phyloP scores from a whole-genome alignment of 257 asterid genomes.

The Verbena officinalis region DNA sequence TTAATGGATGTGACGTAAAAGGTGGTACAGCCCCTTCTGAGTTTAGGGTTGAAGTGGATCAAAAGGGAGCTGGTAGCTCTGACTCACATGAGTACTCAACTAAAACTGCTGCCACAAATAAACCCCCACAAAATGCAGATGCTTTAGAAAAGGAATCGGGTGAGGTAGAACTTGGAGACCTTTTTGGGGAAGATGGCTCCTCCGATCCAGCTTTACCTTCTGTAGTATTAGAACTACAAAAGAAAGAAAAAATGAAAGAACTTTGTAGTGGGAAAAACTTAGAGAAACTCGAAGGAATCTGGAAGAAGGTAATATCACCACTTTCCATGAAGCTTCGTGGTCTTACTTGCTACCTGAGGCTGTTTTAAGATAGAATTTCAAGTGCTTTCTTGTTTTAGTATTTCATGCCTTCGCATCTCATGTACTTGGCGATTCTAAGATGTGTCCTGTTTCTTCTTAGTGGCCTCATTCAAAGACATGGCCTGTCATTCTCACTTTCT shows the following conservation, averaged over 20 bases:
- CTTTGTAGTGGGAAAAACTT: conserved; percentile 63
- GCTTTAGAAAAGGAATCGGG: conserved; percentile 53
- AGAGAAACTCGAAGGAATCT: conserved; percentile 86
- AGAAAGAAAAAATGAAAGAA: conserved; percentile 76
- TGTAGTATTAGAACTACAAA: conserved; percentile 63
- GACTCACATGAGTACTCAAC: conserved; percentile 30
- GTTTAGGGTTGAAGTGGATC: conserved; percentile 44
- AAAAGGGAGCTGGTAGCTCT: conserved; percentile 36
- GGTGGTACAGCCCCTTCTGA: conserved; percentile 38
- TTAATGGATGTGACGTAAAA: conserved; percentile 33
- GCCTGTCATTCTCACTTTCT: not conserved
- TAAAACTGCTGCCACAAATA: conserved; percentile 39
- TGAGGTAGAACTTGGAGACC: conserved; percentile 81
- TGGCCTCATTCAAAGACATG: conserved; percentile 13
- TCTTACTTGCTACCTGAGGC: conserved; percentile 21
- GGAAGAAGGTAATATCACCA: conserved; percentile 91
- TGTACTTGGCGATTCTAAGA: conserved; percentile 14
- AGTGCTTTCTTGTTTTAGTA: conserved; percentile 29
- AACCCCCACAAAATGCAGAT: conserved; percentile 35
- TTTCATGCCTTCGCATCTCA: conserved; percentile 10
- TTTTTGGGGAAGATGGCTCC: conserved; percentile 65
- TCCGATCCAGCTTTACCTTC: conserved; percentile 48
- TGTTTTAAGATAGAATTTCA: conserved; percentile 19
- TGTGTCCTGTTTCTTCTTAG: conserved; percentile 10
- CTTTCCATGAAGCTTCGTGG: conserved; percentile 21